A percentile compares a stretch with the other conserved stretches of the same genome.
Conservation (phyloP, 2,329 filamentous ascomycete species). For the Raffaelea ambrosiae region DNA sequence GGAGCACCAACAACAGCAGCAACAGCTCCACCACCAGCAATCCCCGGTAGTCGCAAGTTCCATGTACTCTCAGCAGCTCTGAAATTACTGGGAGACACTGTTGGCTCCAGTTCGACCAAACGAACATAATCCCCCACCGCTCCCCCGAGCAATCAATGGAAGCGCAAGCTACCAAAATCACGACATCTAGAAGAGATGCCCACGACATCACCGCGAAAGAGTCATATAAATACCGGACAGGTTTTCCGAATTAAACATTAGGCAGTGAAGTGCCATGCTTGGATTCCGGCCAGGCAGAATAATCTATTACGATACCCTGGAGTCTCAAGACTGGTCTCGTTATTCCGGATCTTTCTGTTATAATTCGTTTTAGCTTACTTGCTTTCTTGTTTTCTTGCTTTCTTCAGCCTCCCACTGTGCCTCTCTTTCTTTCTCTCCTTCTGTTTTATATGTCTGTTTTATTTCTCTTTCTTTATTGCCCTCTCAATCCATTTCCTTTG, state of each 20-base stretch:
- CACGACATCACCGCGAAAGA: no score
- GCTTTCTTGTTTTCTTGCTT: neutral
- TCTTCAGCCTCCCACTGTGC: no score
- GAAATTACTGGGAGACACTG: no score
- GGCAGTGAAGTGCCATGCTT: no score
- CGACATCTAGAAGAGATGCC: no score
- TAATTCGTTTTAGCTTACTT: neutral
- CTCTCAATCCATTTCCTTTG: neutral
- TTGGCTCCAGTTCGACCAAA: no score
- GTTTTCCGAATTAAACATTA: no score
- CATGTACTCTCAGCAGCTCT: conserved; percentile 28
- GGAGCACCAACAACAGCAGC: neutral
- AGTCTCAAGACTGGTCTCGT: neutral
- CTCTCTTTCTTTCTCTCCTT: neutral
- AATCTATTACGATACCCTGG: no score
- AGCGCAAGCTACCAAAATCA: neutral
- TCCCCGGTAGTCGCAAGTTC: conserved; percentile 14
- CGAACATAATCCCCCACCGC: no score
- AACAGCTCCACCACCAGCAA: neutral
- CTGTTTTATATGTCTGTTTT: neutral
- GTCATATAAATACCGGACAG: no score
- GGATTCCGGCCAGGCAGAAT: no score
- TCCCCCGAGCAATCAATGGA: no score
- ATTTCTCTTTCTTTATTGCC: neutral
- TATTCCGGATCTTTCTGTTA: conserved; percentile 1